These are phyloP conservation scores for Magnolia officinalis DNA, from an alignment of 164 flowering plant species.

Conservation along the genomic window DNA sequence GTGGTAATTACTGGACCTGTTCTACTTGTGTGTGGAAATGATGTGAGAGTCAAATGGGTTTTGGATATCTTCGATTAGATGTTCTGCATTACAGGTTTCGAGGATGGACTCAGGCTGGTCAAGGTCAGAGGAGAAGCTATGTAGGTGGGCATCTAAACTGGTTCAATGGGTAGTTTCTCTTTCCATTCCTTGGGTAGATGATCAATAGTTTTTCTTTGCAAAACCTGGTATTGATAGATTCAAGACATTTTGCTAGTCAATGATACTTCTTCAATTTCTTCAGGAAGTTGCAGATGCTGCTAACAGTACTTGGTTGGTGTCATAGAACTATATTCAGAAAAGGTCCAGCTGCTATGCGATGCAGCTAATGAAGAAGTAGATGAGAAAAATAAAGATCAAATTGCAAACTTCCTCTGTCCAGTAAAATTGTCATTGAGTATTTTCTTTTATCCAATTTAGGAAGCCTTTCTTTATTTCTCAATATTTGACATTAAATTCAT, in stretches of 20 bases:
- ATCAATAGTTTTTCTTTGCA: neutral
- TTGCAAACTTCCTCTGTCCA: slow-evolving; percentile 90
- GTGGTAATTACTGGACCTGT: neutral
- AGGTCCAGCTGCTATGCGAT: slow-evolving; percentile 61
- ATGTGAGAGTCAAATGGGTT: too few relatives aligned
- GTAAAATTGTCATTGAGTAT: slow-evolving; percentile 37
- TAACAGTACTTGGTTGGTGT: slow-evolving; percentile 43
- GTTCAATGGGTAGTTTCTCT: neutral
- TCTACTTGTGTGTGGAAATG: neutral
- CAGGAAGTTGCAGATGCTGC: slow-evolving; percentile 99
- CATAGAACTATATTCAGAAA: too few relatives aligned
- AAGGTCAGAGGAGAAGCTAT: slow-evolving; percentile 97
- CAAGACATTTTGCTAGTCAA: neutral
- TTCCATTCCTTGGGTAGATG: neutral
- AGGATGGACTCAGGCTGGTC: slow-evolving; percentile 97
- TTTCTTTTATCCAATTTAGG: neutral
- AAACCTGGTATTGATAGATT: neutral
- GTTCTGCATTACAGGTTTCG: slow-evolving; percentile 32
- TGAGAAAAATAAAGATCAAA: slow-evolving; percentile 78
- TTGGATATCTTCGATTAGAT: too few relatives aligned
- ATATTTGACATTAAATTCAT: slow-evolving; percentile 3
- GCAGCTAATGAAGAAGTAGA: slow-evolving; percentile 96
- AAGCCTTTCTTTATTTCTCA: neutral
- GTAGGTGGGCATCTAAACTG: slow-evolving; percentile 55
- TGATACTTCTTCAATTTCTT: slow-evolving; percentile 11